Evolutionary conservation across 73 alveolate genomes (phyloP), one percentile per base, ranked within the genome.

Genomic region (Effrenium voratum): DNA sequence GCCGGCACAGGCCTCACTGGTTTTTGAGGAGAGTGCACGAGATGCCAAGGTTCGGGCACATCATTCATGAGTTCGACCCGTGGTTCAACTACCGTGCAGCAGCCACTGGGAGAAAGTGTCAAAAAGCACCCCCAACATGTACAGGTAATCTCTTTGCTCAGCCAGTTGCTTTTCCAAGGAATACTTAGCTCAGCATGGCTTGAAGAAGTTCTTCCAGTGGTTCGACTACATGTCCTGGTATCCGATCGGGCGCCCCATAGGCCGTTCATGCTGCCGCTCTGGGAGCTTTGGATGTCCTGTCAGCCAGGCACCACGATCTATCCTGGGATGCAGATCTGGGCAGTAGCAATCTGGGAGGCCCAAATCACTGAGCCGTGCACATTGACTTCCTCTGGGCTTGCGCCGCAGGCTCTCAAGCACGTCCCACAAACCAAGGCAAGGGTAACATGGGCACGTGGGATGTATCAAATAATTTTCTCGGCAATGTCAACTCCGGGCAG

Each of bases 11-110:
- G 43, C n/a, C 8, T 19, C 8, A 41, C 16, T 19, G 6, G 36
- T 1, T 16, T 32, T 34, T 12, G 49, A n/a, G 82, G 15, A 47
- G 1, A 36, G n/a, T 24, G 52, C 2, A 15, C 68, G 40, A 10
- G 47, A 19, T 16, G 72, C 32, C 34, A 43, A 76, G 91, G 91
- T 92, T 92, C 36, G 98, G 98, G 43, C 49, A 92, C 81, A 41
- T 92, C 82, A 92, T 92, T 81, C 98, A 92, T 44, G 98, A 92
- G 91, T 92, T 92, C 63, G 98, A 92, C 57, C 99, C 99, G 49
- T 95, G 99, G 99, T 95, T 84, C 88, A 95, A 95, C 83, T 95
- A 95, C 83, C 63, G 99, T 5, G 99, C 98, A 8, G 98, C 99
- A 34, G 99, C 52, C 12, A 12, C 97, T 70, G 60, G 95, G 43